These are phyloP conservation scores for Aspergillus sclerotioniger DNA, from an alignment of 495 filamentous ascomycete genomes.

Conservation along the genomic window DNA sequence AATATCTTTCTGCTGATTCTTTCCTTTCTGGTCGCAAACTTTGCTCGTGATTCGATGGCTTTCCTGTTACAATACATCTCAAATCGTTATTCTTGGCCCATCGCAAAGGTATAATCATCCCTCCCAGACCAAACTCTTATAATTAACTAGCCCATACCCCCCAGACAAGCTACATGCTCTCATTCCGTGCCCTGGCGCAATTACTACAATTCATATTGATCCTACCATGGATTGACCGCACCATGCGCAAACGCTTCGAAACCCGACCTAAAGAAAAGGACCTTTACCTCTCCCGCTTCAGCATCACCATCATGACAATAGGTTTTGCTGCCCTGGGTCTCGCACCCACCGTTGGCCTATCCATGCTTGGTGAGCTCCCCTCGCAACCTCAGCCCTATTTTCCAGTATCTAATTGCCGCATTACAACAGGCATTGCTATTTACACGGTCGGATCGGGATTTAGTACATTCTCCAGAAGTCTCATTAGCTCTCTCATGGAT, in stretches of 20 bases:
- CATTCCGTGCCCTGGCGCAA: background rate
- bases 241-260: background rate
- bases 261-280: background rate
- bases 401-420: background rate
- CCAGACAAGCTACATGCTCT: background rate
- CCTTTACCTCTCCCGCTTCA: background rate
- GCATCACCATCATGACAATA: background rate
- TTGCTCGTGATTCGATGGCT: background rate
- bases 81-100: background rate
- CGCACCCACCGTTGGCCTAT: background rate
- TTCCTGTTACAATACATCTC: conserved; percentile 3
- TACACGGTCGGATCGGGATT: background rate
- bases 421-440: background rate
- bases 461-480: background rate
- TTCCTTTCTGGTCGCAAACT: background rate
- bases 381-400: background rate
- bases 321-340: background rate
- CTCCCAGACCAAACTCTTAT: background rate
- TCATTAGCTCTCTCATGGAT: background rate
- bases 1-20: background rate
- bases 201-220: background rate
- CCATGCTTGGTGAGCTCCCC: background rate
- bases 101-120: background rate
- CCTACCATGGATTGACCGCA: background rate
- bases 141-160: background rate